Evolutionary conservation across 2,329 filamentous ascomycete species (phyloP).

Genomic region (Davidsoniella eucalypti): DNA sequence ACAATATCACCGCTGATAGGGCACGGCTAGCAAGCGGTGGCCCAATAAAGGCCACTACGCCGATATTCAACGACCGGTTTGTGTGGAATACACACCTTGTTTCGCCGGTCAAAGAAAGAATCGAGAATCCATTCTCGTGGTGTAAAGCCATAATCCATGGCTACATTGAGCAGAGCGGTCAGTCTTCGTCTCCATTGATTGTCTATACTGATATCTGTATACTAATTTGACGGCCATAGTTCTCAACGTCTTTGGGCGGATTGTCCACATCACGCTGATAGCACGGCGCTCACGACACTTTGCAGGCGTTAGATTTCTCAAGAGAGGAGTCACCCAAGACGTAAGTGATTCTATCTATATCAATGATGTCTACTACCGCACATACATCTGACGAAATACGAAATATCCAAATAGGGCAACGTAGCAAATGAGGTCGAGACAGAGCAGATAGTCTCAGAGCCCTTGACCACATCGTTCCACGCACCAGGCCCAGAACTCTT

Average conservation of each 20-base stretch:
- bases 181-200: slow-evolving; percentile 46
- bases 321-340: slow-evolving; percentile 83
- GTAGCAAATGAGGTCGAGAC: slow-evolving; percentile 98
- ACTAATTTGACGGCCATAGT: slow-evolving; percentile 29
- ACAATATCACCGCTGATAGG: slow-evolving; percentile 75
- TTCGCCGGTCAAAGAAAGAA: slow-evolving; percentile 48
- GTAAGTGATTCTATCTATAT: slow-evolving; percentile 19
- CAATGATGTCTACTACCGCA: background rate
- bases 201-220: slow-evolving; percentile 44
- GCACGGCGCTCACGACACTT: slow-evolving; percentile 84
- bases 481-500: slow-evolving; percentile 73
- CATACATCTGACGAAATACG: background rate
- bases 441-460: slow-evolving; percentile 93
- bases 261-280: slow-evolving; percentile 84
- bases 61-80: slow-evolving; percentile 74
- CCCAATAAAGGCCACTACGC: slow-evolving; percentile 19
- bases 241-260: slow-evolving; percentile 69
- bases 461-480: slow-evolving; percentile 88
- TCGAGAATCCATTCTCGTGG: slow-evolving; percentile 85
- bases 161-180: slow-evolving; percentile 75
- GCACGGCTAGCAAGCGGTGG: slow-evolving; percentile 41
- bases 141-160: slow-evolving; percentile 91
- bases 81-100: slow-evolving; percentile 92
- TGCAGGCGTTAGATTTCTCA: slow-evolving; percentile 83
- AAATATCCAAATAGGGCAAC: slow-evolving; percentile 40